phyloP scores from a whole-genome alignment of 23 red algal species.

The Chondrus crispus region DNA sequence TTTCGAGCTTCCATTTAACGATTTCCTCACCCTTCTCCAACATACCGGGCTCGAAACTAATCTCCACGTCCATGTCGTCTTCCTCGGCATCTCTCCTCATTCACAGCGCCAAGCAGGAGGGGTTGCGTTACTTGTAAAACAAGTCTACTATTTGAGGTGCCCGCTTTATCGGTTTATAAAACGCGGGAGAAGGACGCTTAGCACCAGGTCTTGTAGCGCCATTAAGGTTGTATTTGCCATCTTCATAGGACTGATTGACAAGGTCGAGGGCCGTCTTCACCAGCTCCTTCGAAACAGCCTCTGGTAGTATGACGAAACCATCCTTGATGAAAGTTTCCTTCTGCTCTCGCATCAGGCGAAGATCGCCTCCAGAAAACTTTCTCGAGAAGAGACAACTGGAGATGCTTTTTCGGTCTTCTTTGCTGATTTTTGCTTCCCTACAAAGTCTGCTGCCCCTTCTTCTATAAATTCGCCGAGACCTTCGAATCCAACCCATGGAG shows the following conservation, averaged over 20 bases:
- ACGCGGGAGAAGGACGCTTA: background rate
- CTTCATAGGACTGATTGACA: slow-evolving; percentile 2
- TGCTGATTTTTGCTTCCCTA: background rate
- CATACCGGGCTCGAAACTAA: slow-evolving; percentile 80
- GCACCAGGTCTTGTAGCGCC: background rate
- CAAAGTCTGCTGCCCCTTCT: background rate
- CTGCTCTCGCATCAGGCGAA: background rate
- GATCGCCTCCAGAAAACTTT: background rate
- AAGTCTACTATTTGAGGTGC: background rate
- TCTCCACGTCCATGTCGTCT: slow-evolving; percentile 68
- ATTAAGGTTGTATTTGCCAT: slow-evolving; percentile 7
- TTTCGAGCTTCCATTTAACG: slow-evolving; percentile 33
- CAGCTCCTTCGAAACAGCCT: background rate
- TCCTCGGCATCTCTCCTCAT: slow-evolving; percentile 29
- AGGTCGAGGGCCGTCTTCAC: slow-evolving; percentile 5
- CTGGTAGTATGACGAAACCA: slow-evolving; percentile 21
- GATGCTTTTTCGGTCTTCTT: background rate
- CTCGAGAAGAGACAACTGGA: background rate
- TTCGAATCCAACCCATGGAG: background rate
- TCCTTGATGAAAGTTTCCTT: slow-evolving; percentile 34
- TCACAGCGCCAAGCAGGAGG: slow-evolving; percentile 17
- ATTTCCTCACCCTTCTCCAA: slow-evolving; percentile 79
- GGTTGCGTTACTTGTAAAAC: background rate
- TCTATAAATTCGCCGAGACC: background rate
- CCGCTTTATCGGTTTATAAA: background rate